Evolutionary conservation across 306 rosid genomes (phyloP), one percentile per base, ranked within the genome.

Genomic region (Inga oerstediana): DNA sequence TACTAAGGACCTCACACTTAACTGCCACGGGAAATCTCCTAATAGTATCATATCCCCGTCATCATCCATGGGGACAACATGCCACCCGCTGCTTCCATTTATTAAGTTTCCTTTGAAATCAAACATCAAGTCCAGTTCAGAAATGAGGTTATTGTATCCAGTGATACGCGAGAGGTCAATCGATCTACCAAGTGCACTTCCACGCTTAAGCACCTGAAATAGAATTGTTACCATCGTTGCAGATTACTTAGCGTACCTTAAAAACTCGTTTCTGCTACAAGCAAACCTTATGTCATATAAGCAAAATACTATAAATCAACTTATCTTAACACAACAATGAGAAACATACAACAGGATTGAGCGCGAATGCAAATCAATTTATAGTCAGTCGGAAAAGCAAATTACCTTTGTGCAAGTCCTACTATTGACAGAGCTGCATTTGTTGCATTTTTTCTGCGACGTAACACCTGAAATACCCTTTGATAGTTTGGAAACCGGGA

Each of bases 331-430:
- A 81, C 17, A n/a, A n/a, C 54, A 72, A 81, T 51, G 66, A 58
- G 74, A 72, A 72, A 72, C 82, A 64, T 30, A 14, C 27, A 51
- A 43, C 79, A 32, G 27, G 69, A 78, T 48, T 58, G 14, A 58
- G 66, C 37, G 1, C 30, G 65, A 54, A 66, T 74, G 17, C 66
- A 74, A 79, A 77, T 65, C 46, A 80, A 65, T 73, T 34, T 13
- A 81, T 20, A 43, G 78, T 66, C 44, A 62, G 43, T 70, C 54
- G 12, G 43, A 41, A 80, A 84, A 82, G 76, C 30, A 14, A 27
- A 20, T 79, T 85, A 90, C 97, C 97, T 92, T 92, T 46, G 84
- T 89, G 89, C 94, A 88, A 84, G 91, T 90, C 81, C 92, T 84
- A 65, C 79, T 82, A 69, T 34, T 86, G 72, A 83, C 75, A 22